These are phyloP conservation scores for Gossypium gossypioides DNA, from an alignment of 441 rosid species.

Conservation along the genomic window DNA sequence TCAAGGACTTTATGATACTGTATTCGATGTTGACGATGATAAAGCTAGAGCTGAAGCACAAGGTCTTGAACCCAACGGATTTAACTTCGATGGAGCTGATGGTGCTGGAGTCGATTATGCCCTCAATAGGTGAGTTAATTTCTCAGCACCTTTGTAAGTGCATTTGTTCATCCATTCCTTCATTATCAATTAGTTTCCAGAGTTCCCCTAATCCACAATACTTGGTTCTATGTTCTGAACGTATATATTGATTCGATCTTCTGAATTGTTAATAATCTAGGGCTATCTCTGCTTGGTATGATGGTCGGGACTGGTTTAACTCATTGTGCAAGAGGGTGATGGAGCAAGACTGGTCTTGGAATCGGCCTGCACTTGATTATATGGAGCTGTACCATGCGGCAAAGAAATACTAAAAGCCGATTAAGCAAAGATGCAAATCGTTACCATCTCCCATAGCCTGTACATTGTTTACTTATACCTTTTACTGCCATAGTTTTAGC, in stretches of 20 bases:
- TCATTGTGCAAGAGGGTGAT: constrained; percentile 67
- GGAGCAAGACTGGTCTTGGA: constrained; percentile 99
- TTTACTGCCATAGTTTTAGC: constrained; percentile 6
- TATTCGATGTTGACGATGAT: constrained; percentile 87
- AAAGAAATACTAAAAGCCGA: constrained; percentile 23
- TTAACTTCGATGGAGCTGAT: constrained; percentile 85
- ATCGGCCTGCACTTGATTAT: constrained; percentile 90
- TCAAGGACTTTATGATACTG: constrained; percentile 82
- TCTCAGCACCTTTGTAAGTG: neutral
- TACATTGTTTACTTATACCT: constrained; percentile 24
- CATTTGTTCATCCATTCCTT: neutral
- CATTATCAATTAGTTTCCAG: neutral
- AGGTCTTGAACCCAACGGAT: constrained; percentile 86
- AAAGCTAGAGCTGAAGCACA: constrained; percentile 75
- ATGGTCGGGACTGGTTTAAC: constrained; percentile 68
- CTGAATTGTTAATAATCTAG: constrained; percentile 24
- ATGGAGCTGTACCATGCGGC: constrained; percentile 91
- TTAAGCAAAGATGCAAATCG: constrained; percentile 7
- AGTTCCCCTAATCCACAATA: neutral
- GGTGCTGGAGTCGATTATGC: constrained; percentile 78
- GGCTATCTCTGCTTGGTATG: constrained; percentile 81
- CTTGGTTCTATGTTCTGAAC: neutral
- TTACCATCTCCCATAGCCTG: constrained; percentile 12
- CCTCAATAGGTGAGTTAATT: constrained; percentile 51
- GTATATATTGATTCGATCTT: neutral